Conservation (phyloP, 2,329 filamentous ascomycete genomes). For the Paecilomyces variotii region DNA sequence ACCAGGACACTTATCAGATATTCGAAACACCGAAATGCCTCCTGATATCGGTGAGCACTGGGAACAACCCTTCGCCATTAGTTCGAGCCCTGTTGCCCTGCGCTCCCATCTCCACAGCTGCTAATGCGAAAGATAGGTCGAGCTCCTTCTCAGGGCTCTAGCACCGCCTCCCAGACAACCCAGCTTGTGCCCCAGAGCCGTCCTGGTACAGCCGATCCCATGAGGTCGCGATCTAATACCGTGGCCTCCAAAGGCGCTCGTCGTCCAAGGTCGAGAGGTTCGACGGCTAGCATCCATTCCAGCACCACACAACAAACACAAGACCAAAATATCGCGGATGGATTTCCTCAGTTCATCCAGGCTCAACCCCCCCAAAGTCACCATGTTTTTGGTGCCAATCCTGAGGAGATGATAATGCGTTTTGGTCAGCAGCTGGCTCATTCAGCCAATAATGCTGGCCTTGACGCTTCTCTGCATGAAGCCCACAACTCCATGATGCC, state of each 20-base stretch:
- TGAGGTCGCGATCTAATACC: slow-evolving; percentile 34
- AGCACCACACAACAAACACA: slow-evolving; percentile 37
- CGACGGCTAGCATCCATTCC: slow-evolving; percentile 42
- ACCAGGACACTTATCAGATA: slow-evolving; percentile 9
- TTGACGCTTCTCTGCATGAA: slow-evolving; percentile 33
- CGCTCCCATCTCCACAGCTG: slow-evolving; percentile 1
- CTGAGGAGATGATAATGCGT: slow-evolving; percentile 39
- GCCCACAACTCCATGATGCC: slow-evolving; percentile 25
- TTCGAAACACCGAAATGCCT: slow-evolving; percentile 17
- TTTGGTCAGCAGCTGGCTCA: slow-evolving; percentile 36
- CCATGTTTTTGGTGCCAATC: slow-evolving; percentile 30
- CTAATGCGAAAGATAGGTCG: slow-evolving; percentile 18
- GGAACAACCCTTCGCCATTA: slow-evolving; percentile 8
- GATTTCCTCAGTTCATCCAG: slow-evolving; percentile 31
- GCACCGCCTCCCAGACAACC: slow-evolving; percentile 29
- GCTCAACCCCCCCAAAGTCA: slow-evolving; percentile 25
- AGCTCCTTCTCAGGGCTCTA: slow-evolving; percentile 29
- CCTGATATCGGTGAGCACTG: slow-evolving; percentile 24
- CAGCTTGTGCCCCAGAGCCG: slow-evolving; percentile 32
- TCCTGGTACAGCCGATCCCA: slow-evolving; percentile 33
- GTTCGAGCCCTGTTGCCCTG: slow-evolving; percentile 7
- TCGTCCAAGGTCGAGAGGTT: slow-evolving; percentile 38
- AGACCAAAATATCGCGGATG: slow-evolving; percentile 32
- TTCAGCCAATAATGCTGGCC: slow-evolving; percentile 23
- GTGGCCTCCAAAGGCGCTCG: slow-evolving; percentile 31